Conservation (phyloP, 164 flowering plant genomes). For the Vitis riparia region DNA sequence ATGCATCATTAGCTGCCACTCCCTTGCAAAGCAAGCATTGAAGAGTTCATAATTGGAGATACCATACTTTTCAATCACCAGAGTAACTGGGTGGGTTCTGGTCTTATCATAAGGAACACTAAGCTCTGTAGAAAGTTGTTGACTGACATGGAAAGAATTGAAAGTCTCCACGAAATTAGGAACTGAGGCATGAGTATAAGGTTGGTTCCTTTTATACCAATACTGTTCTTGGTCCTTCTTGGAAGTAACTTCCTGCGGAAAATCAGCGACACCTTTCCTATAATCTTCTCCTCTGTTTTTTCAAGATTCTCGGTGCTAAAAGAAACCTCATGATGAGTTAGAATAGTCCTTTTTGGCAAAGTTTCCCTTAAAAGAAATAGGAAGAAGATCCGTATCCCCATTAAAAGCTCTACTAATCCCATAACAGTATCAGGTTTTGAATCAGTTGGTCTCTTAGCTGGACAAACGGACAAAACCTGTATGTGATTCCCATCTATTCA, state of each 20-base stretch:
- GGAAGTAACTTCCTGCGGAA: constrained; percentile 69
- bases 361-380: no score
- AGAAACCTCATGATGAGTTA: no score
- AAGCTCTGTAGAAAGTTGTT: constrained; percentile 43
- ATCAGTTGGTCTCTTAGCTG: no score
- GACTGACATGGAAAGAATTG: constrained; percentile 54
- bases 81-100: constrained; percentile 59
- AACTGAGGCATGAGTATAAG: constrained; percentile 50
- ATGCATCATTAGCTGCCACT: constrained; percentile 49
- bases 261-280: constrained; percentile 71
- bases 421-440: no score
- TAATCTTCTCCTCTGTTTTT: no score
- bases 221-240: constrained; percentile 71
- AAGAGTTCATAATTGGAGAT: constrained; percentile 67
- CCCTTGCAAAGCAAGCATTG: constrained; percentile 71
- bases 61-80: constrained; percentile 65
- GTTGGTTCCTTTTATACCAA: constrained; percentile 42
- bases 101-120: constrained; percentile 56
- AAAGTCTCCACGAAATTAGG: constrained; percentile 48
- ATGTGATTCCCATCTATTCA: no score
- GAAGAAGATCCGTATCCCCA: no score
- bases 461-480: no score
- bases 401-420: no score
- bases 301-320: no score
- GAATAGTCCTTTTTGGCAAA: no score